Base-by-base conservation (phyloP, 495 filamentous ascomycete species). In the Aspergillus cavernicola region DNA sequence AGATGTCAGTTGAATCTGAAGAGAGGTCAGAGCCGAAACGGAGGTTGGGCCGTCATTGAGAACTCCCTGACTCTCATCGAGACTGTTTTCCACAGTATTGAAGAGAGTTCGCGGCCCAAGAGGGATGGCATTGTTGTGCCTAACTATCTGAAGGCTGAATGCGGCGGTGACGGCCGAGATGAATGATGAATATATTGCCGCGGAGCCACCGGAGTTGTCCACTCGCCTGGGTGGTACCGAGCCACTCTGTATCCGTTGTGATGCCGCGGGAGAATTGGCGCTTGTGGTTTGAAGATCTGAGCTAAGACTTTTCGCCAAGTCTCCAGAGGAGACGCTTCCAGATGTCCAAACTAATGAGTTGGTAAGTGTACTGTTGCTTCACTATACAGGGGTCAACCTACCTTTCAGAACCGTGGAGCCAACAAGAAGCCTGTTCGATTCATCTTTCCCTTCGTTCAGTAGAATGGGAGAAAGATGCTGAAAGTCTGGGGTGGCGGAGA, bases 31-130 rank as follows among this genome's bases (percentile, higher is more conserved):
- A 41, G 62, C 63, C 20, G 71, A 59, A 6, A 50, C 47, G 10
- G 68, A 70, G 36, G 65, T 49, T 0, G 63, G 54, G 33, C 62
- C 64, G 20, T 69, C 59, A 24, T 66, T 69, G 38, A 61, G 50
- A 28, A 70, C 57, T 9, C 59, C 56, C 12, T 63, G 58, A 38
- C 51, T 63, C 35, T 70, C 69, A 36, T 71, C 66, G n/a, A 59
- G 60, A 26, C 62, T 41, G 7, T 49, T 65, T 22, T 73, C 65
- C 15, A 74, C 56, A 0, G 63, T 59, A 15, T 71, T 77, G 37
- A 73, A 74, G 0, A 75, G 64, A 26, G 71, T 73, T n/a, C 74
- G 71, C 15, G 71, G 66, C 6, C 74, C 74, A 10, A 77, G 64
- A 0, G 74, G 74, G n/a, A 77, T 63, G 28, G 71, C 74, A 36